Base-by-base conservation (phyloP, 768 basidiomycete genomes). In the Scleroderma bovista region DNA sequence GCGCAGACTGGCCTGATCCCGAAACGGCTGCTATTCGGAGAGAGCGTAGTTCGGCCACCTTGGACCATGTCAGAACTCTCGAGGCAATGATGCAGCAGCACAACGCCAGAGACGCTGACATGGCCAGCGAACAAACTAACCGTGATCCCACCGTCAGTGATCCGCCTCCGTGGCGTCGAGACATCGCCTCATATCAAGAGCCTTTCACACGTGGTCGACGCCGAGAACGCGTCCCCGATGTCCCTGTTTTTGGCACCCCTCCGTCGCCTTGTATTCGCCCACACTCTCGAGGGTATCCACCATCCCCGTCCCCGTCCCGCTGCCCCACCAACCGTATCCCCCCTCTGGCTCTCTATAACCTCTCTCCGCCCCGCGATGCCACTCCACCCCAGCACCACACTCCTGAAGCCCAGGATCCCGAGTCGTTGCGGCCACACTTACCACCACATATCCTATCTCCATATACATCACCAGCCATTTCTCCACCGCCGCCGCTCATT, bases 1-100 rank as follows among this genome's bases (percentile, higher is more conserved):
- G 88, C 38, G 82, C 89, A 15, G 88, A 87, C 56, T 90, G 89
- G 89, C 86, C 85, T 1, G 87, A 88, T 64, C 79, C 85, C 36
- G 88, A 88, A 69, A 72, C 79, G 6, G 84, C 81, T 48, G 84
- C 83, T 17, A 71, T 83, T 44, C 74, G 86, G 50, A 73, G 86
- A 51, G 83, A 86, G 61, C 81, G 77, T 64, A 88, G 86, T 60
- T 71, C 75, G 32, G 79, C 81, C 17, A 74, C 72, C 19, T 63
- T 86, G 48, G 80, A 85, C 51, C 74, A 78, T 17, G 71, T 75
- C 16, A 72, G 71, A 59, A 76, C 78, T n/a, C 71, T 77, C 52
- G 83, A 84, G 41, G 26, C 43, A 44, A 71, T 65, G 54, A 51
- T 60, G 2, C 60, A 59, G 39, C 48, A 59, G 11, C 56, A 57